Evolutionary conservation across 768 basidiomycete genomes (phyloP).

Genomic region (Brasilioporus rufonigricans): DNA sequence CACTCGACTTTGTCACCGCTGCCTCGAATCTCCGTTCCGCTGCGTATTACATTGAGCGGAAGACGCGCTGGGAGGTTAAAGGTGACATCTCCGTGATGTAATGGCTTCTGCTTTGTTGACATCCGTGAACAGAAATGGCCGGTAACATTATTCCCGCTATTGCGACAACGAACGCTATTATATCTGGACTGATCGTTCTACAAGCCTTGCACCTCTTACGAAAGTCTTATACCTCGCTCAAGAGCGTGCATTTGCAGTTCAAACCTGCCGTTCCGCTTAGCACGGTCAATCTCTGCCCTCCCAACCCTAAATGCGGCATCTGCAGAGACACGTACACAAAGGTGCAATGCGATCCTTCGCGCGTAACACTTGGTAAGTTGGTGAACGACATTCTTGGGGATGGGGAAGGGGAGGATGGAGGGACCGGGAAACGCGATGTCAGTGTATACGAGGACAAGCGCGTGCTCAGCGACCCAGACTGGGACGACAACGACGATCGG

Average conservation of each 20-base stretch:
- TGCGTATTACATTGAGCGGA: slow-evolving; percentile 84
- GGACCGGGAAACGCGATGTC: slow-evolving; percentile 53
- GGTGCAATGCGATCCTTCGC: slow-evolving; percentile 69
- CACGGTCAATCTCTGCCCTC: slow-evolving; percentile 59
- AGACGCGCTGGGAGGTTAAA: slow-evolving; percentile 97
- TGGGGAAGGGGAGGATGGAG: slow-evolving; percentile 32
- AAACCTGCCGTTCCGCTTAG: slow-evolving; percentile 79
- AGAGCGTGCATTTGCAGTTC: slow-evolving; percentile 77
- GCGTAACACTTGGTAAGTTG: slow-evolving; percentile 69
- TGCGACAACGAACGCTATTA: slow-evolving; percentile 97
- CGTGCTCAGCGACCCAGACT: slow-evolving; percentile 89
- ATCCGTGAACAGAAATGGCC: slow-evolving; percentile 76
- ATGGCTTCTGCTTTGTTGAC: background rate
- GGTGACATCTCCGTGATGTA: slow-evolving; percentile 42
- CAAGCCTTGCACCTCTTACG: slow-evolving; percentile 86
- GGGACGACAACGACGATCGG: slow-evolving; percentile 81
- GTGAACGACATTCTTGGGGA: slow-evolving; percentile 65
- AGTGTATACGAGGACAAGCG: slow-evolving; percentile 86
- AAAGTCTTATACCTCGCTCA: slow-evolving; percentile 54
- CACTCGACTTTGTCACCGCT: slow-evolving; percentile 94
- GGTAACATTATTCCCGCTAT: slow-evolving; percentile 99
- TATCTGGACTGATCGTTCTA: slow-evolving; percentile 91
- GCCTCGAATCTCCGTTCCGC: slow-evolving; percentile 89
- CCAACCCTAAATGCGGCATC: slow-evolving; percentile 78
- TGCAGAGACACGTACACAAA: slow-evolving; percentile 83